phyloP scores from a whole-genome alignment of 345 rosid genomes.

The sweet orange (Citrus sinensis) region DVS_A1.0 CM039161.1:2077501-2078000 shows the following conservation, averaged over 20 bases:
- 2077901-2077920: slow-evolving; percentile 45
- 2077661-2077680: slow-evolving; percentile 49
- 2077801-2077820: slow-evolving; percentile 58
- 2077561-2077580: slow-evolving; percentile 34
- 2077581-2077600: slow-evolving; percentile 39
- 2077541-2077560: slow-evolving; percentile 18
- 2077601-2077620: slow-evolving; percentile 26
- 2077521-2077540: slow-evolving; percentile 28
- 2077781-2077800: slow-evolving; percentile 33
- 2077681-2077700: slow-evolving; percentile 41
- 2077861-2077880: slow-evolving; percentile 19
- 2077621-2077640: slow-evolving; percentile 22
- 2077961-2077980: slow-evolving; percentile 19
- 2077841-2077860: slow-evolving; percentile 56
- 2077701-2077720: slow-evolving; percentile 35
- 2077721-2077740: slow-evolving; percentile 47
- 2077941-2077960: slow-evolving; percentile 18
- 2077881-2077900: slow-evolving; percentile 17
- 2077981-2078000: not conserved
- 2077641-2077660: slow-evolving; percentile 19
- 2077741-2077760: slow-evolving; percentile 57
- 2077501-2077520: slow-evolving; percentile 21
- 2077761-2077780: slow-evolving; percentile 16
- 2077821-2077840: slow-evolving; percentile 51
- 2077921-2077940: slow-evolving; percentile 17